Evolutionary conservation across 2,329 filamentous ascomycete genomes (phyloP), one percentile per base, ranked within the genome.

Genomic region (Monosporascus sp.): DNA sequence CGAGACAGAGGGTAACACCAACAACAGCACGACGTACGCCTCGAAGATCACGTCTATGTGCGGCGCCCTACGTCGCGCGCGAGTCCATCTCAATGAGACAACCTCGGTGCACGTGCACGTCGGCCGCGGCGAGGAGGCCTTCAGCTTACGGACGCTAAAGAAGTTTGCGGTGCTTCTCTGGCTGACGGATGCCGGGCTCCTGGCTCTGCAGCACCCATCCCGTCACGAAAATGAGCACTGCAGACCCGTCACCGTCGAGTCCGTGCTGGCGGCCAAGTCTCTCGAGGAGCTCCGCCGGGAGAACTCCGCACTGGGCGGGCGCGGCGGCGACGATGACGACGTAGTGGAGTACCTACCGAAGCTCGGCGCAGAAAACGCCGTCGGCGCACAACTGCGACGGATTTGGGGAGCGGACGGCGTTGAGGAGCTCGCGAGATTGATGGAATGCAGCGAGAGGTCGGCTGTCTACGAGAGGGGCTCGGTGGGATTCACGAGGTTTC

Each of bases 31-130:
- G 31, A 18, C 15, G 4, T 50, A 58, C 35, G 37, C n/a, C 1
- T 22, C 51, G 31, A 53, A 57, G 20, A 57, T 65, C 37, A 43
- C 48, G 20, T 48, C 56, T 9, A 51, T 65, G 6, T 64, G 61
- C 46, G 54, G 53, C 11, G 56, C 54, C 8, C 53, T 67, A 26
- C 57, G 59, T 18, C 28, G 37, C 1, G n/a, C 44, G 1, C 59
- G 64, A 5, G 55, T 63, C 11, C 56, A 62, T 28, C 49, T 67
- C 5, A 65, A 65, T 31, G n/a, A 55, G 3, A 56, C 57, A 1
- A 57, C 62, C 0, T 48, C 54, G 5, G 50, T 66, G 6, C 63
- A 66, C 24, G 57, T 66, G 14, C 65, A 67, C 38, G 56, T 67
- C 7, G 65, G 65, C 11, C 58, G 56, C 8, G 62, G 63, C 11